Conservation (phyloP, 2,329 filamentous ascomycete species). For the Fragosphaeria purpurea region DNA sequence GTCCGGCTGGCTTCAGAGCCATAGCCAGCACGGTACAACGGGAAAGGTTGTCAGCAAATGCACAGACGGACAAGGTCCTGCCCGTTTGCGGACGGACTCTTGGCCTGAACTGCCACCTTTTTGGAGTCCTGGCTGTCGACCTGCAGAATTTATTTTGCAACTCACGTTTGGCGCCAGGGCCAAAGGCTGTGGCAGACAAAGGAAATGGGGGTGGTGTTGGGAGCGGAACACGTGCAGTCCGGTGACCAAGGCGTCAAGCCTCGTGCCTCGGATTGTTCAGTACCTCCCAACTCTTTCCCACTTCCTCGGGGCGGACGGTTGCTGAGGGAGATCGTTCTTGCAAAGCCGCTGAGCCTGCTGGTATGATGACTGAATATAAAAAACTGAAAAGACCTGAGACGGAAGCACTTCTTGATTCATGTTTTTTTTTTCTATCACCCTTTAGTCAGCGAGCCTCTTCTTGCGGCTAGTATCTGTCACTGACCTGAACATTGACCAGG, state of each 20-base stretch:
- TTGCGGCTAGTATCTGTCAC: no score
- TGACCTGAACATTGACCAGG: no score
- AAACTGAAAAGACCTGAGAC: slow-evolving; percentile 75
- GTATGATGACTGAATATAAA: slow-evolving; percentile 36
- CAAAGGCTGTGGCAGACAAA: slow-evolving; percentile 52
- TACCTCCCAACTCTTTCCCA: no score
- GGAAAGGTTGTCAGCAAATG: slow-evolving; percentile 4
- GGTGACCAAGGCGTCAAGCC: not conserved
- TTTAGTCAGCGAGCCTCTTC: no score
- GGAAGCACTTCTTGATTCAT: not conserved
- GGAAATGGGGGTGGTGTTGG: no score
- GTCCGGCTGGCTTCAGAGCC: not conserved
- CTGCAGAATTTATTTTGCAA: slow-evolving; percentile 13
- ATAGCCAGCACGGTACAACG: slow-evolving; percentile 6
- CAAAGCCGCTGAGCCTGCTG: slow-evolving; percentile 40
- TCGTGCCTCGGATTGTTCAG: no score
- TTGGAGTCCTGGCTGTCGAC: slow-evolving; percentile 6
- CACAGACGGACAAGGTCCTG: not conserved
- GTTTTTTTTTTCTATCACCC: no score
- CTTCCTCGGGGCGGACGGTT: not conserved
- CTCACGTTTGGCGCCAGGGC: slow-evolving; percentile 47
- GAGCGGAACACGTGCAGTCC: not conserved
- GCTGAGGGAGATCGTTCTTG: slow-evolving; percentile 16
- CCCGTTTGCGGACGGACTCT: not conserved
- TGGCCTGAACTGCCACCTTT: slow-evolving; percentile 5